These are phyloP conservation scores for Claviceps citrina DNA, from an alignment of 2,329 filamentous ascomycete genomes.

Conservation along the genomic window DNA sequence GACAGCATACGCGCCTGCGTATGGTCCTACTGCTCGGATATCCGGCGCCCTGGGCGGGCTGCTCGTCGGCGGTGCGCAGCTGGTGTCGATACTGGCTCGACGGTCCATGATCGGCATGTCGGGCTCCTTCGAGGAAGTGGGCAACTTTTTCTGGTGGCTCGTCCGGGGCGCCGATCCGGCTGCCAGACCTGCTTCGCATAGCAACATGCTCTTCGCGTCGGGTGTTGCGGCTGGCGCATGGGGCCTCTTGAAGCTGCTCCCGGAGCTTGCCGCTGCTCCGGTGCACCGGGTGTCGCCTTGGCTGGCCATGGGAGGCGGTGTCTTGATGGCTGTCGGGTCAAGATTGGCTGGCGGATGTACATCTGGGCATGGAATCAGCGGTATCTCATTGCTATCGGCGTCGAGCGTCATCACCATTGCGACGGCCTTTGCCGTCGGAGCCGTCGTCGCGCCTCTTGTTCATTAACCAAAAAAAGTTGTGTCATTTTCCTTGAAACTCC, in stretches of 20 bases:
- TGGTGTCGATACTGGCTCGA: slow-evolving; percentile 37
- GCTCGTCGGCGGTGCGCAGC: slow-evolving; percentile 42
- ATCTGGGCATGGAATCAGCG: slow-evolving; percentile 54
- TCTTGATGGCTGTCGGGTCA: slow-evolving; percentile 42
- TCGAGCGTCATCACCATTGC: slow-evolving; percentile 48
- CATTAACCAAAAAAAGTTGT: slow-evolving; percentile 8
- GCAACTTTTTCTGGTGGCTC: slow-evolving; percentile 35
- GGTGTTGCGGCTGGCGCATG: slow-evolving; percentile 35
- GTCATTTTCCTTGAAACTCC: too few relatives aligned
- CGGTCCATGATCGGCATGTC: slow-evolving; percentile 44
- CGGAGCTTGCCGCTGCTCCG: slow-evolving; percentile 14
- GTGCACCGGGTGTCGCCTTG: slow-evolving; percentile 19
- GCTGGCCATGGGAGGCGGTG: slow-evolving; percentile 36
- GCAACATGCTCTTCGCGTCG: slow-evolving; percentile 34
- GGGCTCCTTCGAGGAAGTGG: slow-evolving; percentile 44
- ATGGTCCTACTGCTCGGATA: slow-evolving; percentile 16
- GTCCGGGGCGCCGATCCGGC: slow-evolving; percentile 14
- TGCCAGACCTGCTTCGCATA: slow-evolving; percentile 20
- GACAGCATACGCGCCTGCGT: slow-evolving; percentile 16
- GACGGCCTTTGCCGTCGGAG: slow-evolving; percentile 39
- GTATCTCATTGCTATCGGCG: slow-evolving; percentile 44
- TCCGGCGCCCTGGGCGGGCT: slow-evolving; percentile 40
- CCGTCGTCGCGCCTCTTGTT: slow-evolving; percentile 14
- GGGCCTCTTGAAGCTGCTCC: slow-evolving; percentile 18
- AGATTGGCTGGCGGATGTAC: slow-evolving; percentile 52